Percentiles rank a stretch among this genome's conserved stretches.
Conservation (phyloP, 2,329 filamentous ascomycete species). For the Colletotrichum navitas region DNA sequence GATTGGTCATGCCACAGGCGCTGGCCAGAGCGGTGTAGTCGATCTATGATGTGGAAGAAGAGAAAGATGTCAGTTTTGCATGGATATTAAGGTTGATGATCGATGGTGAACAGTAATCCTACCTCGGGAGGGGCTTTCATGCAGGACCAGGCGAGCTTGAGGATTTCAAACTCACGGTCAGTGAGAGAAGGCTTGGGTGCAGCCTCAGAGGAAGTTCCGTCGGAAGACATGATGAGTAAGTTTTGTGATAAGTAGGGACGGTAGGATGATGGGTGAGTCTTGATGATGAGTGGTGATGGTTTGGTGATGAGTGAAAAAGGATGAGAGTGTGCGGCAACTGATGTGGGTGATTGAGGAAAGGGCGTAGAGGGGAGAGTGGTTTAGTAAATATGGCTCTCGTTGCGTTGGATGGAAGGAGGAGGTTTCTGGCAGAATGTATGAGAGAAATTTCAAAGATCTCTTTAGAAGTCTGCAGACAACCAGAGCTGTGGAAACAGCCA, state of each 20-base stretch:
- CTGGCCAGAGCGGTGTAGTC: constrained; percentile 45
- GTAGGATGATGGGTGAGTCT: background rate
- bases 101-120: background rate
- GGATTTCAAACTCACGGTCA: constrained; percentile 46
- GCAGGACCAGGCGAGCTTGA: constrained; percentile 45
- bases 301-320: background rate
- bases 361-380: background rate
- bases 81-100: background rate
- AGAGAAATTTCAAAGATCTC: background rate
- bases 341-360: background rate
- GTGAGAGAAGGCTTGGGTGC: constrained; percentile 40
- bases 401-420: background rate
- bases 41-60: constrained; percentile 40
- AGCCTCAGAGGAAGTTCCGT: constrained; percentile 1
- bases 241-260: background rate
- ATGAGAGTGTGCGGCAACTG: background rate
- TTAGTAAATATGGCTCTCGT: background rate
- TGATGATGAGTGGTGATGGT: background rate
- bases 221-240: constrained; percentile 7
- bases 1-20: constrained; percentile 46
- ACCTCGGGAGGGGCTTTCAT: constrained; percentile 47
- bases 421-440: background rate
- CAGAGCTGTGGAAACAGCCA: background rate
- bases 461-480: background rate
- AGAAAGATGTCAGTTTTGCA: background rate